A percentile compares a stretch with the other conserved stretches of the same genome.
Evolutionary conservation across 1,284 basidiomycete genomes (phyloP).

Genomic region (Trichosporon faecale): DNA sequence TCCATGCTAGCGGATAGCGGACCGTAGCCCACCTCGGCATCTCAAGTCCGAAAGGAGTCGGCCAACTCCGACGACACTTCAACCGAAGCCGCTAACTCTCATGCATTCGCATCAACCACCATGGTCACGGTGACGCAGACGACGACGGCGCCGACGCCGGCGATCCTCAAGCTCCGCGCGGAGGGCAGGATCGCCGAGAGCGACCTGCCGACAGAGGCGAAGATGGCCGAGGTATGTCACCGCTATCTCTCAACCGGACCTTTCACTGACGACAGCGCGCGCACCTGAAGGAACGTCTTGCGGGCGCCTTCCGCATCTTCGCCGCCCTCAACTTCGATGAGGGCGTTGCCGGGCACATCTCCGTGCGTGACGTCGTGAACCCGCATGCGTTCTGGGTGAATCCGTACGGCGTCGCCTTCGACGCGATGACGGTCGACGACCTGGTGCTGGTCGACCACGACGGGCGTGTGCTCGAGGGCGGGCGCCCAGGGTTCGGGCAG

Average conservation of each 20-base stretch:
- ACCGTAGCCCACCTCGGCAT: neutral
- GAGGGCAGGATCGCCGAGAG: constrained; percentile 6
- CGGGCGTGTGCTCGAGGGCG: constrained; percentile 56
- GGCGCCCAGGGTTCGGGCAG: constrained; percentile 38
- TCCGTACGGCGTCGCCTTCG: constrained; percentile 54
- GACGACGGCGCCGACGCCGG: neutral
- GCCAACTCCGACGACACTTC: neutral
- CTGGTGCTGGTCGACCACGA: constrained; percentile 57
- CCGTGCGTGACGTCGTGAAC: constrained; percentile 56
- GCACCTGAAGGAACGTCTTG: constrained; percentile 59
- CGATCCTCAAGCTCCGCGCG: constrained; percentile 3
- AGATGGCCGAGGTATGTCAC: neutral
- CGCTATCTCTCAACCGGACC: neutral
- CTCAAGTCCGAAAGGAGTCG: neutral
- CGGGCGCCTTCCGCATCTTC: constrained; percentile 39
- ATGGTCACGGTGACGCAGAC: constrained; percentile 1
- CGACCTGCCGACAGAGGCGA: neutral
- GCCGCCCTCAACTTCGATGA: constrained; percentile 61
- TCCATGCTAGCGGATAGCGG: neutral
- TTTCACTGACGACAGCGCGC: constrained; percentile 46
- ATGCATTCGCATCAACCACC: neutral
- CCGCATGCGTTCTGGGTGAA: constrained; percentile 59
- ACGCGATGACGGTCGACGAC: constrained; percentile 55
- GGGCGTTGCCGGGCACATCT: constrained; percentile 64
- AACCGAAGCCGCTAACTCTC: neutral